A percentile compares a stretch with the other conserved stretches of the same genome.
Conservation (phyloP, 192 early-diverging fungal genomes). For the Pilobolus umbonatus region DNA sequence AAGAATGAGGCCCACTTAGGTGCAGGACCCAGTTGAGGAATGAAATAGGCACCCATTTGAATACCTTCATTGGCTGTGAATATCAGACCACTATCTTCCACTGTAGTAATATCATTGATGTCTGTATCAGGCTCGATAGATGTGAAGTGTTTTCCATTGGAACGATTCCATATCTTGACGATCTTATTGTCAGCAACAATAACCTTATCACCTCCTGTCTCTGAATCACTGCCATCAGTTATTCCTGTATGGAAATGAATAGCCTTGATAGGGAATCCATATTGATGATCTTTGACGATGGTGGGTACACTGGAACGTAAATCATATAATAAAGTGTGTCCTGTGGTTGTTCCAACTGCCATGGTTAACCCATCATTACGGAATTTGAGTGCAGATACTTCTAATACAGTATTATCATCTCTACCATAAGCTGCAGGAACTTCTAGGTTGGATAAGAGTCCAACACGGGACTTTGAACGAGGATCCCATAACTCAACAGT, state of each 20-base stretch:
- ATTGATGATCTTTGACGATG: constrained; percentile 96
- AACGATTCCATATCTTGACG: constrained; percentile 91
- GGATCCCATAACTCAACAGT: constrained; percentile 96
- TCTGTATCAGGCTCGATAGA: constrained; percentile 86
- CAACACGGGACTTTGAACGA: constrained; percentile 68
- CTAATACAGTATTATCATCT: constrained; percentile 37
- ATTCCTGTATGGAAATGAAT: constrained; percentile 71
- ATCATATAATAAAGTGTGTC: constrained; percentile 92
- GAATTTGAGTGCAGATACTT: constrained; percentile 78
- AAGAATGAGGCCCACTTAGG: constrained; percentile 91
- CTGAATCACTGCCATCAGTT: constrained; percentile 40
- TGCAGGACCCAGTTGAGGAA: constrained; percentile 88
- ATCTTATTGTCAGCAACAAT: constrained; percentile 86
- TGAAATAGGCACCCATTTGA: constrained; percentile 89
- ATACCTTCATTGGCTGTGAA: constrained; percentile 90
- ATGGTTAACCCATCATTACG: constrained; percentile 79
- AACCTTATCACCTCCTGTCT: constrained; percentile 56
- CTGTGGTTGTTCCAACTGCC: constrained; percentile 86
- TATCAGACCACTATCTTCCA: constrained; percentile 77
- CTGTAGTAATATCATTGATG: constrained; percentile 90
- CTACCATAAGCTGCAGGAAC: constrained; percentile 34
- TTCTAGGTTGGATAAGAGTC: constrained; percentile 53
- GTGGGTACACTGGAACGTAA: constrained; percentile 78
- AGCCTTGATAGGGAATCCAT: constrained; percentile 88
- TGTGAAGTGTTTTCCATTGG: constrained; percentile 81